Base-by-base conservation (phyloP, 2,329 filamentous ascomycete genomes). In the Blastomyces percursus region DNA sequence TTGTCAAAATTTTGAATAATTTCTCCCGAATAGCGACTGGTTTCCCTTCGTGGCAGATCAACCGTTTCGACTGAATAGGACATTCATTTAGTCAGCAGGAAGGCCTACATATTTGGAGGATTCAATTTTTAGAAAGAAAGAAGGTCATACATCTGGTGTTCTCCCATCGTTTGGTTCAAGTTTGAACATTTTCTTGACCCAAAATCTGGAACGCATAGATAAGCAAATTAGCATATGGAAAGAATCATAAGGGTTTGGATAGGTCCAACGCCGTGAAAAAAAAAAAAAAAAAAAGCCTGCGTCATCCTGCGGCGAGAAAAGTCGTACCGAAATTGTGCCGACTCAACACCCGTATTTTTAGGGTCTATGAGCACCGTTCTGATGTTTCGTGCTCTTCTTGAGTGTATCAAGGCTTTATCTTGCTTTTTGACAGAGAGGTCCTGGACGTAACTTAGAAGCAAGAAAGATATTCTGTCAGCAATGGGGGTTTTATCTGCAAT, bases 171-270 rank as follows among this genome's bases (percentile, higher is more conserved):
- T 69, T 44, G 73, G 69, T 62, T 77, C 73, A 51, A 81, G 72
- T 60, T 77, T 77, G 67, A 81, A 81, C 79, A 81, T 81, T 67
- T 81, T 81, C 66, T 81, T 81, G 30, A 79, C 79, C 79, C 79
- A 81, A 64, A 81, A 81, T 56, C 79, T 80, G 64, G 52, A 44
- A 56, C 32, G 57, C 14, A 46, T 61, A 14, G 16, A 7, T 58
- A 51, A 60, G 63, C n/a, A n/a, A n/a, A n/a, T 66, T 35, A 64
- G 59, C 44, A 38, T 27, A 46, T 48, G 54, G 19, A 30, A 61
- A 32, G 7, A 16, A 42, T 19, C 12, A 19, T 16, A 50, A 32
- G 46, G 40, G 16, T 46, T 24, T 12, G 7, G 21, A 11, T 42
- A 44, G 42, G 16, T 27, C 27, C 19, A 38, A 38, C 32, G 21